A percentile compares a stretch with the other conserved stretches of the same genome.
Evolutionary conservation across 2,329 filamentous ascomycete genomes (phyloP).

Genomic region (Orbilia oligospora): DNA sequence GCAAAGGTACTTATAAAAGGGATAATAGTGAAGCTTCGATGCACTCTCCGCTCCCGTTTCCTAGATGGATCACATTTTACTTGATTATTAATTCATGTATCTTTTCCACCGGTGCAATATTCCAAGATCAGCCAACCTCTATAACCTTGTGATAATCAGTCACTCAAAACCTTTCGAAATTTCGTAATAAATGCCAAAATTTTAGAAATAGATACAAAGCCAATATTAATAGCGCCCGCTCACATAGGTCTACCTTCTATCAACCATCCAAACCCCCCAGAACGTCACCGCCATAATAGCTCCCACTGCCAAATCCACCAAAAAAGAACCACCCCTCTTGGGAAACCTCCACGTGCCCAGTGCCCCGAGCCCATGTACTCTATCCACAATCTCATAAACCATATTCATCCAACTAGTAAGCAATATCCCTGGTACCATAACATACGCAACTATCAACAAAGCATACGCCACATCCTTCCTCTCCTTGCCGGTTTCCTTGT

Average conservation of each 20-base stretch:
- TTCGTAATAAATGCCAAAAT: too few species aligned
- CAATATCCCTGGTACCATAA: conserved; percentile 20
- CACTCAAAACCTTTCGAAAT: too few species aligned
- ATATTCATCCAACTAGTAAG: conserved; percentile 32
- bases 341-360: conserved; percentile 28
- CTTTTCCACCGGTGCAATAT: too few species aligned
- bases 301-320: conserved; percentile 19
- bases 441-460: conserved; percentile 10
- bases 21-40: too few species aligned
- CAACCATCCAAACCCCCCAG: conserved; percentile 21
- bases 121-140: too few species aligned
- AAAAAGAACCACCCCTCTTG: conserved; percentile 10
- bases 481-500: not conserved
- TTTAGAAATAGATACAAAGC: too few species aligned
- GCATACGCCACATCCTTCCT: conserved; percentile 8
- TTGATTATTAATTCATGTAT: too few species aligned
- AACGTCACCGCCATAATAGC: not conserved
- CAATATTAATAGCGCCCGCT: too few species aligned
- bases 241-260: not conserved
- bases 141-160: too few species aligned
- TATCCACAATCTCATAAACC: conserved; percentile 21
- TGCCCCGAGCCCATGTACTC: conserved; percentile 9
- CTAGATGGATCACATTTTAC: too few species aligned
- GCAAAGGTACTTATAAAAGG: too few species aligned
- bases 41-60: too few species aligned